These are phyloP conservation scores for Amanita thiersii DNA, from an alignment of 768 basidiomycete genomes.

Conservation along the genomic window DNA sequence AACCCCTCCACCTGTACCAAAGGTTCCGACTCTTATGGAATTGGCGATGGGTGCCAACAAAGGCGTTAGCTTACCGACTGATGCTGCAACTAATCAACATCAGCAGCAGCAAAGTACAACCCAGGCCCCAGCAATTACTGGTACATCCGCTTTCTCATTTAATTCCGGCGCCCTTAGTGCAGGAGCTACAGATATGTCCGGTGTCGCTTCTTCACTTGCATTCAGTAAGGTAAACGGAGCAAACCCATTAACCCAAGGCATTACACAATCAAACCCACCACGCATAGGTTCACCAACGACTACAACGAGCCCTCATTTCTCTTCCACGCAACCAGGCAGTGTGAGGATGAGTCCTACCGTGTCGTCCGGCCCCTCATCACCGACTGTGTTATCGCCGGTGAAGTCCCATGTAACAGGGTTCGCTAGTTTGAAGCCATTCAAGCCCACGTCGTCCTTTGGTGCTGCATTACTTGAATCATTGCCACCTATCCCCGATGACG, in stretches of 20 bases:
- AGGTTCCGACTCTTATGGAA: conserved; percentile 76
- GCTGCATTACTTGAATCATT: conserved; percentile 64
- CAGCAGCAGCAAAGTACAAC: conserved; percentile 16
- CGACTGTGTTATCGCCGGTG: conserved; percentile 20
- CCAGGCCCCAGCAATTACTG: conserved; percentile 17
- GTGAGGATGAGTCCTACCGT: conserved; percentile 17
- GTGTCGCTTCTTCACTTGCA: conserved; percentile 69
- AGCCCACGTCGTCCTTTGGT: conserved; percentile 76
- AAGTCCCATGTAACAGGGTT: conserved; percentile 44
- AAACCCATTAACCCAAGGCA: conserved; percentile 10
- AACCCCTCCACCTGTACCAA: conserved; percentile 60
- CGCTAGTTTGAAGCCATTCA: conserved; percentile 70
- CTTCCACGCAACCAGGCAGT: conserved; percentile 40
- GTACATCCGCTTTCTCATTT: conserved; percentile 31
- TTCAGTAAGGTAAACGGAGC: conserved; percentile 28
- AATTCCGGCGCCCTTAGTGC: conserved; percentile 30
- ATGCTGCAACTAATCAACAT: conserved; percentile 9
- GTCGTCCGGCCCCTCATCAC: conserved; percentile 19
- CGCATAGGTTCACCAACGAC: conserved; percentile 30
- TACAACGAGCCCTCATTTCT: conserved; percentile 40
- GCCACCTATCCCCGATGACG: conserved; percentile 58
- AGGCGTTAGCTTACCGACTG: conserved; percentile 4
- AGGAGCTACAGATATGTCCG: conserved; percentile 50
- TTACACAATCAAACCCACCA: conserved; percentile 21
- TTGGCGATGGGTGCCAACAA: conserved; percentile 46